A percentile compares a stretch with the other conserved stretches of the same genome.
These are phyloP conservation scores for Cryphonectria radicalis DNA, from an alignment of 2,329 filamentous ascomycete species.

Conservation along the genomic window DNA sequence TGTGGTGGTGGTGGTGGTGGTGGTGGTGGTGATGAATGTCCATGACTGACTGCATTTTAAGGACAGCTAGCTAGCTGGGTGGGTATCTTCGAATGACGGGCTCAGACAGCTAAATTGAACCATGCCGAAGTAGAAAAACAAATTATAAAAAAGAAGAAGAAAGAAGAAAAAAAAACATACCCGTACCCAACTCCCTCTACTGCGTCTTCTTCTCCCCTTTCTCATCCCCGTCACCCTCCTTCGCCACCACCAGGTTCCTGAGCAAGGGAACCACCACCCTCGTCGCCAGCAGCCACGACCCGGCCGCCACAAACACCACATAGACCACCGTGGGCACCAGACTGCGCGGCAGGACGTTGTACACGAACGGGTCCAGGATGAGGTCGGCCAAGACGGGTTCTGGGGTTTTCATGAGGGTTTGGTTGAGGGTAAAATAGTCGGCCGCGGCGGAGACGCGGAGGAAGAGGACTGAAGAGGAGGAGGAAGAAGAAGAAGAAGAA, in stretches of 20 bases:
- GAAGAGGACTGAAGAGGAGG: slow-evolving; percentile 62
- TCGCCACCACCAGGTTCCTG: slow-evolving; percentile 26
- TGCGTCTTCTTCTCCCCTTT: slow-evolving; percentile 45
- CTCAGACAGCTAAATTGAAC: not conserved
- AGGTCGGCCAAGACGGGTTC: slow-evolving; percentile 77
- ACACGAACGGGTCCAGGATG: slow-evolving; percentile 84
- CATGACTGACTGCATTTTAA: not conserved
- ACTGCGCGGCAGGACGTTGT: slow-evolving; percentile 79
- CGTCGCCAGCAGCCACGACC: slow-evolving; percentile 50
- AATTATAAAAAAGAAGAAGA: no score
- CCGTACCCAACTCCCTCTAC: slow-evolving; percentile 27
- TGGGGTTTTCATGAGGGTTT: slow-evolving; percentile 73
- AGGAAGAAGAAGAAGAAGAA: slow-evolving; percentile 15
- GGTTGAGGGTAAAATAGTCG: slow-evolving; percentile 81
- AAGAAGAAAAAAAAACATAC: not conserved
- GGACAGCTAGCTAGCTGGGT: not conserved
- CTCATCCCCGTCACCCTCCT: slow-evolving; percentile 25
- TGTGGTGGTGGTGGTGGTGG: no score
- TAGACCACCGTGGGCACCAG: slow-evolving; percentile 74
- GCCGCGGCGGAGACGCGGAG: slow-evolving; percentile 77
- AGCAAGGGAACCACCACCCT: slow-evolving; percentile 40
- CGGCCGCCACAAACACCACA: slow-evolving; percentile 63
- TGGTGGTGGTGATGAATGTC: not conserved
- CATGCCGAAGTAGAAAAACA: not conserved
- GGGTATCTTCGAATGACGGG: not conserved